Base-by-base conservation (phyloP, 2,329 filamentous ascomycete species). In the Verticillium dahliae region DNA sequence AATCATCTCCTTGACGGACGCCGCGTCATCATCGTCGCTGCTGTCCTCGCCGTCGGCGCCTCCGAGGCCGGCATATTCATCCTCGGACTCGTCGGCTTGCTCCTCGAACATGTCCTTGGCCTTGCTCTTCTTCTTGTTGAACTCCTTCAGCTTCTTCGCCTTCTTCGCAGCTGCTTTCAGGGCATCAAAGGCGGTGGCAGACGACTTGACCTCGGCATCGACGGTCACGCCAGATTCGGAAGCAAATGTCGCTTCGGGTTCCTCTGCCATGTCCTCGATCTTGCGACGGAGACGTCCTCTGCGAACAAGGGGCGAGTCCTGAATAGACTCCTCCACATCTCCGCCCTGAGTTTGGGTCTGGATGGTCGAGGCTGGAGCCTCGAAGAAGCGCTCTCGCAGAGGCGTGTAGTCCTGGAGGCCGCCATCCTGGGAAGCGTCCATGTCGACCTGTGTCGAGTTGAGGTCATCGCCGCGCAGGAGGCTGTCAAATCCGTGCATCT, bases 51-150 rank as follows among this genome's bases (percentile, higher is more conserved):
- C 93, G 74, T 93, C 94, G 11, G 81, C 89, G 65, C 95, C 95
- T 67, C 95, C 95, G 10, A 99, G 81, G 4, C 95, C 95, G 45
- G 93, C 94, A 73, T 98, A 99, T 74, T 99, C 95, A 72, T 99
- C 95, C 72, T 99, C 96, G 0, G 95, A 99, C 76, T 99, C 95
- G 69, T 97, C 91, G 63, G 95, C 94, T 72, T 96, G 92, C 67
- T 97, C 95, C 66, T 98, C 86, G 41, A 99, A 82, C 83, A 97
- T 90, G 31, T 89, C 88, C 69, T 88, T 92, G 0, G 93, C 94
- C 71, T 90, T 88, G 76, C 91, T 96, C 73, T 90, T 93, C 75
- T 92, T 93, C 74, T 89, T 91, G 76, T 97, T 85, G 68, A 92
- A 96, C 1, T 81, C 79, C 15, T 82, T 79, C n/a, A 73, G 71